Base-by-base conservation (phyloP, 1,284 basidiomycete species). In the Xanthoconium separans region DNA sequence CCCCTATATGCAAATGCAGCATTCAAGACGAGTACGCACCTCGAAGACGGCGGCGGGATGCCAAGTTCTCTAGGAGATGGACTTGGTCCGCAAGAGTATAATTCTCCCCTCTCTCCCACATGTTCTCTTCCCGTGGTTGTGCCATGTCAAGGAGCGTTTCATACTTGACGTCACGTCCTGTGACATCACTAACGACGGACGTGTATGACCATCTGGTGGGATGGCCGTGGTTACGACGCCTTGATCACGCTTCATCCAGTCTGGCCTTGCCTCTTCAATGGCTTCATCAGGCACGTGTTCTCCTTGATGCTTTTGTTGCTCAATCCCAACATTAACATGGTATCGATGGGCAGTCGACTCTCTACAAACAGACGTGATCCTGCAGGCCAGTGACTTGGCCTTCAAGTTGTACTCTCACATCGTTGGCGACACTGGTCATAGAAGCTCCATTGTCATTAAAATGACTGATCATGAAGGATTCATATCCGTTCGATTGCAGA, bases 301-400 rank as follows among this genome's bases (percentile, higher is more conserved):
- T 45, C 9, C 7, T 27, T 8, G 33, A 36, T 34, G 33, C 15
- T 16, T 33, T 15, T 15, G 33, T 33, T 46, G 22, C 33, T 46
- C 6, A 27, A 22, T 33, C 13, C n/a, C 29, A 20, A 18, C 10
- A 13, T 13, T 34, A 34, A 13, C 8, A 7, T 34, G 13, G 15
- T 15, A 13, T 34, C 33, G 33, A 34, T 15, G 6, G 33, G 33
- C 15, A 34, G 15, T 34, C 16, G 33, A 27, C 27, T 27, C 22
- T 22, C 22, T 27, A 27, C 27, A 8, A 78, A 85, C 85, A 89
- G 27, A 82, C 78, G 60, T 83, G 80, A 57, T 79, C 83, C 83
- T 85, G 57, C 41, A 33, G 6, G 50, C 9, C 33, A 31, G 1
- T 31, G 40, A 20, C 16, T 22, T 37, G 22, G 16, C 12, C 22